These are phyloP conservation scores for Colletotrichum phormii DNA, from an alignment of 2,329 filamentous ascomycete genomes.

Conservation along the genomic window DNA sequence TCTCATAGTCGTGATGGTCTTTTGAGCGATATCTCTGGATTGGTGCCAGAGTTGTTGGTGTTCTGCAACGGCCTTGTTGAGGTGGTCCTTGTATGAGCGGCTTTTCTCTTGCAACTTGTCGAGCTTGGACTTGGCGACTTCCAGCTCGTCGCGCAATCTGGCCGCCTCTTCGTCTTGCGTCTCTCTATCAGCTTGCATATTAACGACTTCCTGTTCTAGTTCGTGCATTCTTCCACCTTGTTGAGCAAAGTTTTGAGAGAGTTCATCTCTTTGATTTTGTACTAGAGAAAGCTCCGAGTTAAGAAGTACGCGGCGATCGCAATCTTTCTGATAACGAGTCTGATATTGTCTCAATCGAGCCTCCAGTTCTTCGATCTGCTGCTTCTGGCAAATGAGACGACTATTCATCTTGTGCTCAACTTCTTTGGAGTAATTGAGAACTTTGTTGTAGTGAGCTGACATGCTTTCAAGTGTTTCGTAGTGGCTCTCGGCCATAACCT, in stretches of 20 bases:
- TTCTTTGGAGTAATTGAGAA: constrained; percentile 8
- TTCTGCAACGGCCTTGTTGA: constrained; percentile 60
- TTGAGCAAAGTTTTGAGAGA: constrained; percentile 15
- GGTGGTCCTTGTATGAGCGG: constrained; percentile 47
- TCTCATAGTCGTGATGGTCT: constrained; percentile 48
- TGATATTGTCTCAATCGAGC: background rate
- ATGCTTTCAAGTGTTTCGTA: constrained; percentile 4
- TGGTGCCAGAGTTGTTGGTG: constrained; percentile 57
- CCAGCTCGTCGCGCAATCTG: constrained; percentile 43
- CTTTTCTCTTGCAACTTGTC: constrained; percentile 49
- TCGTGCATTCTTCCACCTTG: constrained; percentile 8
- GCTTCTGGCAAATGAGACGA: background rate
- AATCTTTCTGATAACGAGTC: background rate
- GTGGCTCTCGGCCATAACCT: constrained; percentile 5
- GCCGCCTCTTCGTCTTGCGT: constrained; percentile 41
- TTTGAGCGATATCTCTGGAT: constrained; percentile 47
- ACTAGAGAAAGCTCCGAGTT: background rate
- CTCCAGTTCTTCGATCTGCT: background rate
- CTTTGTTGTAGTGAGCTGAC: constrained; percentile 21
- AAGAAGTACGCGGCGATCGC: background rate
- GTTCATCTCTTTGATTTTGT: background rate
- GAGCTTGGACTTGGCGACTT: constrained; percentile 42
- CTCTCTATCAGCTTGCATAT: constrained; percentile 42
- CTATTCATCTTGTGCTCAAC: background rate
- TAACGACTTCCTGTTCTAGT: constrained; percentile 43